Conservation (phyloP, 2,329 filamentous ascomycete genomes). For the Epichloe coenophiala region DNA sequence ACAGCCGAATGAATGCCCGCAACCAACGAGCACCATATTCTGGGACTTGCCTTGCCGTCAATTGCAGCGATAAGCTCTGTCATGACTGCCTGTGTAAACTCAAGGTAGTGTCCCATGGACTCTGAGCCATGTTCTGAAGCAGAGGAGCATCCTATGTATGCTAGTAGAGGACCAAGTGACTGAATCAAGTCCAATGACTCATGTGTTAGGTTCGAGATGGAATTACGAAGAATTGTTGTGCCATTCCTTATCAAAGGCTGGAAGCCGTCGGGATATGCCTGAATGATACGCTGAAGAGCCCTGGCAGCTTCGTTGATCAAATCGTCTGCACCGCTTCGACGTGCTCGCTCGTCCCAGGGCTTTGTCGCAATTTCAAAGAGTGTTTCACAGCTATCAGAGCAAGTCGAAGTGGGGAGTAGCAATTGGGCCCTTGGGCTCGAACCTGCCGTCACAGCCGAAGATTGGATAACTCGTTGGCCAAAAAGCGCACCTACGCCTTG, state of each 20-base stretch:
- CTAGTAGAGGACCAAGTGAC: conserved; percentile 29
- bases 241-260: conserved; percentile 18
- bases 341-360: conserved; percentile 10
- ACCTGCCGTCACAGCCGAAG: background rate
- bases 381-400: conserved; percentile 24
- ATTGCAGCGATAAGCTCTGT: conserved; percentile 24
- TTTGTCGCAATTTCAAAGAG: conserved; percentile 19
- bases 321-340: conserved; percentile 17
- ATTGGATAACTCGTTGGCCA: conserved; percentile 19
- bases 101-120: conserved; percentile 27
- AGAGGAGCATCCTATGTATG: conserved; percentile 35
- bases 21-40: conserved; percentile 25
- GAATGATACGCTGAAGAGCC: conserved; percentile 26
- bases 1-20: conserved; percentile 22
- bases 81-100: conserved; percentile 22
- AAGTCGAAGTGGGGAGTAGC: conserved; percentile 21
- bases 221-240: conserved; percentile 13
- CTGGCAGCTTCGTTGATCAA: conserved; percentile 28
- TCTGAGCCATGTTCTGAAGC: conserved; percentile 6
- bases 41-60: conserved; percentile 16
- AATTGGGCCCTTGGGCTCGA: conserved; percentile 8
- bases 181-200: conserved; percentile 17
- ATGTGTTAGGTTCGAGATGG: conserved; percentile 9
- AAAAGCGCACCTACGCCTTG: conserved; percentile 32
- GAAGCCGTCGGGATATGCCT: conserved; percentile 23